Conservation (phyloP, 2,329 filamentous ascomycete genomes). For the Aspergillus ochraceoroseus region DNA sequence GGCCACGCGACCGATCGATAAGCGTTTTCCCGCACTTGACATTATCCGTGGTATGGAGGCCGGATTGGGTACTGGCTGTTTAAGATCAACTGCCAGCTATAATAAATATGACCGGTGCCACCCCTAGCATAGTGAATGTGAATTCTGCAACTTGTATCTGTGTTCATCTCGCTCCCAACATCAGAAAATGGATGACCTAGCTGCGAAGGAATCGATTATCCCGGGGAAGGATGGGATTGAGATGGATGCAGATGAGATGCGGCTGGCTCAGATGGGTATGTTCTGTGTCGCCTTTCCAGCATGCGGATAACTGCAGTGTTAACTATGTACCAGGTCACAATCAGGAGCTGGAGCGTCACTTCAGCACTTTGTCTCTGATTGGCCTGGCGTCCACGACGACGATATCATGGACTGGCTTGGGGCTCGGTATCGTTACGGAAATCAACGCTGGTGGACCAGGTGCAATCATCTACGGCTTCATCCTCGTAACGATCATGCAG, state of each 20-base stretch:
- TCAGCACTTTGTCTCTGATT: conserved; percentile 10
- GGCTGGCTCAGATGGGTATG: conserved; percentile 12
- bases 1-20: not conserved
- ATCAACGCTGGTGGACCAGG: conserved; percentile 10
- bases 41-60: too few relatives aligned
- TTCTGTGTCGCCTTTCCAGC: too few relatives aligned
- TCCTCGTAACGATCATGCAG: conserved; percentile 8
- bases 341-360: conserved; percentile 10
- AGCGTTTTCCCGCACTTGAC: not conserved
- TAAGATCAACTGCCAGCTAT: not conserved
- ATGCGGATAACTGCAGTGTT: not conserved
- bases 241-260: conserved; percentile 10
- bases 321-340: conserved; percentile 7
- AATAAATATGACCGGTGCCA: not conserved
- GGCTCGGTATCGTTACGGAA: conserved; percentile 7
- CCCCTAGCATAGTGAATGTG: too few relatives aligned
- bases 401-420: conserved; percentile 10
- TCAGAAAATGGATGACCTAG: conserved; percentile 2
- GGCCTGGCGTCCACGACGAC: conserved; percentile 7
- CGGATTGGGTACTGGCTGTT: too few relatives aligned
- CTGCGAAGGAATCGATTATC: not conserved
- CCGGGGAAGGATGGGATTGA: not conserved
- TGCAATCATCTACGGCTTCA: conserved; percentile 12
- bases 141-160: too few relatives aligned
- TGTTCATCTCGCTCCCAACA: not conserved